A percentile compares a stretch with the other conserved stretches of the same genome.
These are phyloP conservation scores for Gelatoporia subvermispora DNA, from an alignment of 768 basidiomycete species.

Conservation along the genomic window DNA sequence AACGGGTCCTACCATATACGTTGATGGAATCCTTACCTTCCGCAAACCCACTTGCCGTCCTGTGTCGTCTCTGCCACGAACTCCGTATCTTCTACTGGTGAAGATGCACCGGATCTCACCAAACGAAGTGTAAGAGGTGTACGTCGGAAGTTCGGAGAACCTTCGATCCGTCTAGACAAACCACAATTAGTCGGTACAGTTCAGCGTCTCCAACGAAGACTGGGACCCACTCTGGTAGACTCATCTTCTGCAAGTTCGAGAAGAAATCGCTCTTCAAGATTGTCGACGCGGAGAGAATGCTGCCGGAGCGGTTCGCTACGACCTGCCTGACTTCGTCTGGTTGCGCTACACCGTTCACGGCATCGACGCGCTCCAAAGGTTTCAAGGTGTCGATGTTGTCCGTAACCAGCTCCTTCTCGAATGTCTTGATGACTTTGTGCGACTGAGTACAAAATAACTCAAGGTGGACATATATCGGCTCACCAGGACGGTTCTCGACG, in stretches of 20 bases:
- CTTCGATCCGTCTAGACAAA: slow-evolving; percentile 71
- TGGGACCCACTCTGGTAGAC: slow-evolving; percentile 78
- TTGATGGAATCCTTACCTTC: slow-evolving; percentile 44
- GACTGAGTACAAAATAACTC: neutral
- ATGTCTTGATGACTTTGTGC: slow-evolving; percentile 84
- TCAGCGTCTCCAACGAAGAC: neutral
- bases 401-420: slow-evolving; percentile 81
- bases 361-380: slow-evolving; percentile 71
- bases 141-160: slow-evolving; percentile 89
- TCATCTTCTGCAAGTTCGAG: slow-evolving; percentile 93
- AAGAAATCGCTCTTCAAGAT: slow-evolving; percentile 97
- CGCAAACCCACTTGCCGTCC: slow-evolving; percentile 65
- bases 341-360: slow-evolving; percentile 64
- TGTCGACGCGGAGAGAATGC: slow-evolving; percentile 83
- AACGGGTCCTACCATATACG: neutral
- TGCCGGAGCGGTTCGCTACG: slow-evolving; percentile 79
- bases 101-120: slow-evolving; percentile 19
- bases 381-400: slow-evolving; percentile 78
- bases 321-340: slow-evolving; percentile 90
- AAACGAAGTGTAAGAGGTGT: slow-evolving; percentile 49
- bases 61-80: slow-evolving; percentile 32
- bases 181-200: neutral
- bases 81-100: slow-evolving; percentile 29
- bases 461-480: slow-evolving; percentile 4
- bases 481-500: slow-evolving; percentile 81